Evolutionary conservation across 2,329 filamentous ascomycete species (phyloP), one percentile per base, ranked within the genome.

Genomic region (Colletotrichum sp.): DNA sequence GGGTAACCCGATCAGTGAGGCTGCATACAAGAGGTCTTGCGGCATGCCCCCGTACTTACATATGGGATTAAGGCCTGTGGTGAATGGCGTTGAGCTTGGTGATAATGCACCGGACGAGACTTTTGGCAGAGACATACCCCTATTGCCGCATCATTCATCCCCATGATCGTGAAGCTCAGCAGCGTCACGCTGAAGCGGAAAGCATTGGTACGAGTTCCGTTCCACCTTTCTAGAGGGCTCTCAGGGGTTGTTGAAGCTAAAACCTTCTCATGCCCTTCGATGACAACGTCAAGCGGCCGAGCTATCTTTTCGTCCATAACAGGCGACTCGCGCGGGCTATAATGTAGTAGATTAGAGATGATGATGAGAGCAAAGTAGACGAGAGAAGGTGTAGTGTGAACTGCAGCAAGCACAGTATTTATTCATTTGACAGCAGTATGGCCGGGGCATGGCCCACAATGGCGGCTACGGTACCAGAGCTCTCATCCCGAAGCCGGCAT

Each of bases 131-230:
- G n/a, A 30, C 55, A 81, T 85, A 91, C 91, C 59, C 93, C 93
- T 60, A 92, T 88, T 30, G 90, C 90, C 13, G 90, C 93, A 84
- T 95, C 93, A 80, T 93, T 94, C 84, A 93, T 89, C 8, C 93
- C 93, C 86, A 94, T 90, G 44, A 94, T 86, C 24, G 92, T 84
- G 78, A 95, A 92, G 6, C 89, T 88, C 84, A 90, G 91, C 79
- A 93, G 91, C 5, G 91, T 89, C 1, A 90, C 87, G 48, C 90
- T 83, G 62, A 91, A 90, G 57, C 92, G 89, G 79, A 86, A 92
- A 7, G 90, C 84, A 81, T 93, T 94, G 57, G 87, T 85, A 10
- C 84, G 82, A 0, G 93, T 89, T 22, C 85, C 83, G 79, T 94
- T 94, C 93, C 93, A 95, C 82, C 83, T 85, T 80, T 93, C 90